phyloP scores from a whole-genome alignment of 768 basidiomycete species.

The Termitomyces sp. region DNA sequence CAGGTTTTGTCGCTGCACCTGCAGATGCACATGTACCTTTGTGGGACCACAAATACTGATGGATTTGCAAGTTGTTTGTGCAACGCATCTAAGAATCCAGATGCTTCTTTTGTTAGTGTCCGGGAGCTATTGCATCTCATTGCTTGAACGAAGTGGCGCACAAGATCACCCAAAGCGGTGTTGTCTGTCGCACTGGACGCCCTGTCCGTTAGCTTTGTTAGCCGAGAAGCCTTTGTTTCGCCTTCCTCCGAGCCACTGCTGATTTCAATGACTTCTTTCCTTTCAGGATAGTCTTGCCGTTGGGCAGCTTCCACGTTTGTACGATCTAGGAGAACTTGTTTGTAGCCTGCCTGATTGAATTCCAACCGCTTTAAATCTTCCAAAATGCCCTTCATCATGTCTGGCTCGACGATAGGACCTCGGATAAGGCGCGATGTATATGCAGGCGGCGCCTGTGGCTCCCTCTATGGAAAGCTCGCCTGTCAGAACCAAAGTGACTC shows the following conservation, averaged over 20 bases:
- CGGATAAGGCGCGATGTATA: constrained; percentile 31
- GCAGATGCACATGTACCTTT: constrained; percentile 35
- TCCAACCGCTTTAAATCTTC: constrained; percentile 56
- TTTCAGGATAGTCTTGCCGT: constrained; percentile 13
- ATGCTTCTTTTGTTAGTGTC: constrained; percentile 66
- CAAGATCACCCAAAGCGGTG: constrained; percentile 42
- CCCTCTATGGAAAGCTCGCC: constrained; percentile 6
- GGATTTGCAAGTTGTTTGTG: constrained; percentile 70
- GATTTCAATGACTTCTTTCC: constrained; percentile 40
- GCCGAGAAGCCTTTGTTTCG: constrained; percentile 47
- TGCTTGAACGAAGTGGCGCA: constrained; percentile 57
- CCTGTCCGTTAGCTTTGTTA: constrained; percentile 41
- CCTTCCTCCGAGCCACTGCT: constrained; percentile 35
- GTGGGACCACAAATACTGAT: constrained; percentile 50
- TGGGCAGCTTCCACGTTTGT: constrained; percentile 39
- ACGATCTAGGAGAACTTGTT: constrained; percentile 46
- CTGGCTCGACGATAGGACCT: constrained; percentile 26
- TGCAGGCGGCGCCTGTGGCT: constrained; percentile 13
- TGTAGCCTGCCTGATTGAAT: constrained; percentile 32
- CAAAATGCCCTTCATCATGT: constrained; percentile 52
- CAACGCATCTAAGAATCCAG: constrained; percentile 62
- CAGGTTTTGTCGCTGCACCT: constrained; percentile 1
- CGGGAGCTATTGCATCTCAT: constrained; percentile 63
- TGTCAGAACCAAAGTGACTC: neutral
- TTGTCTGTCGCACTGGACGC: constrained; percentile 50